Evolutionary conservation across 2,329 filamentous ascomycete genomes (phyloP).

Genomic region (Sarocladium oryzae): DNA sequence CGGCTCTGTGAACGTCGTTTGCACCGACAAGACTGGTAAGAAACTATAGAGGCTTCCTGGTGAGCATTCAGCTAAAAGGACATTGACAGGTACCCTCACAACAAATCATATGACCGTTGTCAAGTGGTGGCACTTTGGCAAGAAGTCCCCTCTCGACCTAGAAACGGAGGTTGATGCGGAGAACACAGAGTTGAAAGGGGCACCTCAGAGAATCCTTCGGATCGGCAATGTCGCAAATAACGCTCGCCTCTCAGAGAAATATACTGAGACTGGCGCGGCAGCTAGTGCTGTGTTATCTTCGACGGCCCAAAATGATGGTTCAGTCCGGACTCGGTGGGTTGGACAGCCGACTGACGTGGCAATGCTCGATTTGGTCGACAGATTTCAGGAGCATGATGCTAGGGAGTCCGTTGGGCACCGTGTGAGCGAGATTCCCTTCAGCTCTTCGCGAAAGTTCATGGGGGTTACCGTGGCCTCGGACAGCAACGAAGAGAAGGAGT

Average conservation of each 20-base stretch:
- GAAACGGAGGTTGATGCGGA: conserved; percentile 48
- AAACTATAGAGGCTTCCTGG: not conserved
- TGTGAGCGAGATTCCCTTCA: conserved; percentile 84
- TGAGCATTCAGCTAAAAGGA: conserved; percentile 13
- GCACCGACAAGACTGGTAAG: conserved; percentile 89
- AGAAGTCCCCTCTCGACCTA: conserved; percentile 44
- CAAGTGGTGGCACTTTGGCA: conserved; percentile 92
- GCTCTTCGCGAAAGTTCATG: conserved; percentile 99
- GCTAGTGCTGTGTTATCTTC: conserved; percentile 75
- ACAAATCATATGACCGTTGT: conserved; percentile 98
- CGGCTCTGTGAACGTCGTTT: conserved; percentile 99
- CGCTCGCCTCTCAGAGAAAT: conserved; percentile 67
- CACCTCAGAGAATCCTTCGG: conserved; percentile 73
- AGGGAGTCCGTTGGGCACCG: conserved; percentile 79
- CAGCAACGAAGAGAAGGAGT: conserved; percentile 58
- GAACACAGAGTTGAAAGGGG: conserved; percentile 50
- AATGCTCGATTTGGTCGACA: conserved; percentile 88
- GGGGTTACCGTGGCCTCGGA: conserved; percentile 74
- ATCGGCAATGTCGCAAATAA: conserved; percentile 98
- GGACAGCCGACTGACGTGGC: conserved; percentile 97
- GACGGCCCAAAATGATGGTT: conserved; percentile 55
- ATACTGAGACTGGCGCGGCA: conserved; percentile 63
- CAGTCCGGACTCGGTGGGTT: conserved; percentile 79
- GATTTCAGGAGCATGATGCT: conserved; percentile 85
- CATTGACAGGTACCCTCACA: conserved; percentile 67